phyloP scores from a whole-genome alignment of 176 grass and related monocot species.

The Alopecurus myosuroides region DNA sequence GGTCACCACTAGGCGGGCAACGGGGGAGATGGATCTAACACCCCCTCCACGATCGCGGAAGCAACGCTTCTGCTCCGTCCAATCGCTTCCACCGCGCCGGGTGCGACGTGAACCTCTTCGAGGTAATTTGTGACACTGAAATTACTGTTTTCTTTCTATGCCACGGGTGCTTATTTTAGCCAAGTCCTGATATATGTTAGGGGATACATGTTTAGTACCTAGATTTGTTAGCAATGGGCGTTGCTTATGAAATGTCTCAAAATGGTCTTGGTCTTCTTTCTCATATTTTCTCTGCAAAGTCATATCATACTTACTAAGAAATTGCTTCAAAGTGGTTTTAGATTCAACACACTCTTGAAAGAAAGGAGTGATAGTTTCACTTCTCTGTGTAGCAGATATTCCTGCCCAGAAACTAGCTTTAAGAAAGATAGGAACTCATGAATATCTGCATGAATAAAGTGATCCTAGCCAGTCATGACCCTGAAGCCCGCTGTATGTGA shows the following conservation, averaged over 20 bases:
- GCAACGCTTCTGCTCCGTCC: too few species aligned
- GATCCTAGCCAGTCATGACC: slow-evolving; percentile 77
- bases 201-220: too few species aligned
- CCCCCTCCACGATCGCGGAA: too few species aligned
- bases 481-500: slow-evolving; percentile 68
- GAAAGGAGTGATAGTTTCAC: slow-evolving; percentile 67
- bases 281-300: slow-evolving; percentile 86
- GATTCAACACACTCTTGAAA: slow-evolving; percentile 87
- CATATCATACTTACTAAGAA: slow-evolving; percentile 82
- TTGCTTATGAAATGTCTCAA: slow-evolving; percentile 96
- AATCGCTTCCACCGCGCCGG: too few species aligned
- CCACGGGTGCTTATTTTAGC: too few species aligned
- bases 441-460: slow-evolving; percentile 70
- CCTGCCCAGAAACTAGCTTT: slow-evolving; percentile 93
- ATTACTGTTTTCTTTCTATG: too few species aligned
- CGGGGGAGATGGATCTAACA: too few species aligned
- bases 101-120: too few species aligned
- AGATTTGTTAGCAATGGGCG: too few species aligned
- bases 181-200: too few species aligned
- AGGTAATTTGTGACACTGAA: too few species aligned
- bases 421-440: slow-evolving; percentile 89
- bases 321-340: slow-evolving; percentile 90
- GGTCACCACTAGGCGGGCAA: too few species aligned
- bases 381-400: slow-evolving; percentile 75
- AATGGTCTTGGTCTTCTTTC: slow-evolving; percentile 93